Evolutionary conservation across 2,329 filamentous ascomycete species (phyloP).

Genomic region (Fusarium aywerte): DNA sequence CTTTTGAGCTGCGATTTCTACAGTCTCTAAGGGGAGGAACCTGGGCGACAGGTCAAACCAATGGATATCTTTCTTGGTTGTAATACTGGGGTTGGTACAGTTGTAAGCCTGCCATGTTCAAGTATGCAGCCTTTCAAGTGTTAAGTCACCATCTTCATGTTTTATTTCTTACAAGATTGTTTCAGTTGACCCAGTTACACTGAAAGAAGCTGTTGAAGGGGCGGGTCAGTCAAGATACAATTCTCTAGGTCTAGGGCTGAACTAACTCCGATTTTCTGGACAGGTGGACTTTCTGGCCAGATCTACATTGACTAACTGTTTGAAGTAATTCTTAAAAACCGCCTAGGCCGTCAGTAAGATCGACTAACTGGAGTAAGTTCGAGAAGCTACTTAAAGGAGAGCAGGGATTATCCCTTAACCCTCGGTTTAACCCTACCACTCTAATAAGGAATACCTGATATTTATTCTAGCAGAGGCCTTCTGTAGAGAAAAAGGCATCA

Average conservation of each 20-base stretch:
- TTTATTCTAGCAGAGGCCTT: background rate
- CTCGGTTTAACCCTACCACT: background rate
- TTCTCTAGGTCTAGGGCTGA: no score
- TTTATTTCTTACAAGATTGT: constrained; percentile 1
- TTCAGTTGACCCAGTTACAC: background rate
- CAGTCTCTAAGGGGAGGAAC: no score
- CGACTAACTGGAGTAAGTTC: background rate
- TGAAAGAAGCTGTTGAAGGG: constrained; percentile 1
- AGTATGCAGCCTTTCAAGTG: no score
- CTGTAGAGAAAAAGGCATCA: background rate
- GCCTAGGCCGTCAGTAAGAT: background rate
- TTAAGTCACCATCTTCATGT: no score
- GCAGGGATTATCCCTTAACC: background rate
- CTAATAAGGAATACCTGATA: background rate
- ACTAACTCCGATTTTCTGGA: no score
- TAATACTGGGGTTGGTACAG: background rate
- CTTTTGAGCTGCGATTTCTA: no score
- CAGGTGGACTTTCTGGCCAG: background rate
- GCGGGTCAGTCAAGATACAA: no score
- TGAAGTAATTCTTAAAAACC: background rate
- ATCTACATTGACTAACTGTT: background rate
- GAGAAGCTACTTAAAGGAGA: background rate
- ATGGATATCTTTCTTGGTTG: no score
- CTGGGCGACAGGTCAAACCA: no score
- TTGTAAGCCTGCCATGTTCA: no score